These are phyloP conservation scores for Lactarius evosmus DNA, from an alignment of 768 basidiomycete species.

Conservation along the genomic window DNA sequence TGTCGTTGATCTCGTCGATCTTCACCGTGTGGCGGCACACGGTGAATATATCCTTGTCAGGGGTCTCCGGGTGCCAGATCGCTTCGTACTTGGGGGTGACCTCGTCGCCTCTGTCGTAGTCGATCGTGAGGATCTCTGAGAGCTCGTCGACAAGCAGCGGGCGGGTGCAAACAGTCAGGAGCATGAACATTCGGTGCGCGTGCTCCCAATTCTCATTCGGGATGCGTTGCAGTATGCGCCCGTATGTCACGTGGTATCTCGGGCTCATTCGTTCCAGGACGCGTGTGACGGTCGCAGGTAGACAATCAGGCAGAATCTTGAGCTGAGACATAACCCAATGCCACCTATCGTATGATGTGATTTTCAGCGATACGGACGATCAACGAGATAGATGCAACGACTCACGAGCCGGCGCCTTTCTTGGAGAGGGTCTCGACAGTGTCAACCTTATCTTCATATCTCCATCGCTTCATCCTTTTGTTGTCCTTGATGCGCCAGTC, in stretches of 20 bases:
- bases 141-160: constrained; percentile 29
- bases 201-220: constrained; percentile 20
- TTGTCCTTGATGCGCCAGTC: constrained; percentile 22
- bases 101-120: constrained; percentile 24
- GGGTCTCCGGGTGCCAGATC: constrained; percentile 23
- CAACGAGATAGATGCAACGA: background rate
- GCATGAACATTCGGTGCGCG: constrained; percentile 28
- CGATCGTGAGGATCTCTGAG: constrained; percentile 29
- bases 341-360: constrained; percentile 26
- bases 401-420: constrained; percentile 19
- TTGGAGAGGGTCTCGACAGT: constrained; percentile 18
- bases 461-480: constrained; percentile 28
- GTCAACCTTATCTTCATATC: constrained; percentile 10
- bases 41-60: constrained; percentile 18
- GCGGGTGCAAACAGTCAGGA: constrained; percentile 24
- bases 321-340: constrained; percentile 31
- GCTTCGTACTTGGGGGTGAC: constrained; percentile 19
- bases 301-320: constrained; percentile 25
- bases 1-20: constrained; percentile 4
- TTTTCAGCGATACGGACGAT: background rate
- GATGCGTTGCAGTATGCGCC: constrained; percentile 30
- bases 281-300: constrained; percentile 18
- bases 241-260: constrained; percentile 28
- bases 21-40: constrained; percentile 19
- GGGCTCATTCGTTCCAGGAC: constrained; percentile 26